Base-by-base conservation (phyloP, 257 asterid species). In the Apocynum venetum region DNA sequence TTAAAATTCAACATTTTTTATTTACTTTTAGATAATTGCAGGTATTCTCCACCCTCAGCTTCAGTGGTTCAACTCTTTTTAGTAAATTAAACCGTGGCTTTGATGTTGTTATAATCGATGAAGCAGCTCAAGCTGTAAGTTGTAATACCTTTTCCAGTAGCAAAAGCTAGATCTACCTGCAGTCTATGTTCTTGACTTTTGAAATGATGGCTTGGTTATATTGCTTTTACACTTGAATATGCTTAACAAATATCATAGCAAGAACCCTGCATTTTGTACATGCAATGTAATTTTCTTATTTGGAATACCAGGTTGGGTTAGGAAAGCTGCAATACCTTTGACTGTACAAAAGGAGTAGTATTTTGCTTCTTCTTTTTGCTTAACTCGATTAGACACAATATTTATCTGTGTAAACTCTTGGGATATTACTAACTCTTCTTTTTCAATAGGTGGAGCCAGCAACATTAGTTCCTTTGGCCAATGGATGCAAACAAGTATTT, bases 121-220 rank as follows among this genome's bases (percentile, higher is more conserved):
- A 96, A 89, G 99, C 99, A 43, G 99, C 99, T 83, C 99, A 96
- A 91, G 99, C 99, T 78, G 99, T 93, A 92, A 91, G 97, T 80
- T 78, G 59, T 52, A 65, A 2, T 59, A 51, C 47, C 71, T 76
- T 68, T 66, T 53, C 41, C 8, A 43, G 20, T 55, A 19, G 57
- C 55, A 13, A 19, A 25, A 38, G 6, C 52, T 35, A 17, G 15
- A 44, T 65, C 72, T 75, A 6, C 46, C 67, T 31, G 25, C 71
- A 4, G n/a, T 44, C 19, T 10, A 68, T 47, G 40, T 56, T 8
- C 25, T 20, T 25, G 4, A 55, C 61, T 40, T 46, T 46, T 35
- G n/a, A 48, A 40, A 36, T 38, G 31, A 52, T 48, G 6, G 0
- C 20, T 14, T 38, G 59, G 57, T 77, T 70, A 15, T 69, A 4